These are phyloP conservation scores for Botrytis elliptica DNA, from an alignment of 2,329 filamentous ascomycete species.

Conservation along the genomic window DNA sequence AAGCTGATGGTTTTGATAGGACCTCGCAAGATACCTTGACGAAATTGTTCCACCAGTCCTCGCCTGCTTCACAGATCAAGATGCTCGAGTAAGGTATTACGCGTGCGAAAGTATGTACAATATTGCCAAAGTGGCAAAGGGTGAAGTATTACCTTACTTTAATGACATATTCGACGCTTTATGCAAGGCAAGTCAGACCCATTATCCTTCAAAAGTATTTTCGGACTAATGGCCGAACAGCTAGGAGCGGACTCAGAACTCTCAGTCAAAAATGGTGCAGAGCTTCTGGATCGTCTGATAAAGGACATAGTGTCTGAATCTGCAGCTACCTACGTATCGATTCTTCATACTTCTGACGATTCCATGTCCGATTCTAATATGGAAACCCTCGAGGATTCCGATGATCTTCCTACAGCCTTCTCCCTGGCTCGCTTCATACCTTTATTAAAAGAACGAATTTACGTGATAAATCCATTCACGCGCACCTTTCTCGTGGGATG, in stretches of 20 bases:
- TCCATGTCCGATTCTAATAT: constrained; percentile 51
- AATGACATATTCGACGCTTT: constrained; percentile 98
- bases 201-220: background rate
- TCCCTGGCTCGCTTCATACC: constrained; percentile 90
- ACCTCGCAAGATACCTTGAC: constrained; percentile 86
- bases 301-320: constrained; percentile 97
- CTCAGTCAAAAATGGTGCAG: constrained; percentile 96
- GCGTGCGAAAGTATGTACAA: constrained; percentile 99
- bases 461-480: constrained; percentile 91
- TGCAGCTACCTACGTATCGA: constrained; percentile 88
- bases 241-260: constrained; percentile 93
- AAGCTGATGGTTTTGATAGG: constrained; percentile 50
- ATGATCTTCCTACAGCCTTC: constrained; percentile 78
- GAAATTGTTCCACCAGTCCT: constrained; percentile 95
- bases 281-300: constrained; percentile 88
- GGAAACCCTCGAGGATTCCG: constrained; percentile 45
- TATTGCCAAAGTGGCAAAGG: constrained; percentile 98
- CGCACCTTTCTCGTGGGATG: constrained; percentile 93
- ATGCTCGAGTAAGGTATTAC: constrained; percentile 95
- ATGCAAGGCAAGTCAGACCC: constrained; percentile 68
- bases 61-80: constrained; percentile 96
- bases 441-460: constrained; percentile 88
- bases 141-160: constrained; percentile 94
- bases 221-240: constrained; percentile 47
- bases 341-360: constrained; percentile 64